Base-by-base conservation (phyloP, 345 rosid species). In the Citrus inodora region DNA sequence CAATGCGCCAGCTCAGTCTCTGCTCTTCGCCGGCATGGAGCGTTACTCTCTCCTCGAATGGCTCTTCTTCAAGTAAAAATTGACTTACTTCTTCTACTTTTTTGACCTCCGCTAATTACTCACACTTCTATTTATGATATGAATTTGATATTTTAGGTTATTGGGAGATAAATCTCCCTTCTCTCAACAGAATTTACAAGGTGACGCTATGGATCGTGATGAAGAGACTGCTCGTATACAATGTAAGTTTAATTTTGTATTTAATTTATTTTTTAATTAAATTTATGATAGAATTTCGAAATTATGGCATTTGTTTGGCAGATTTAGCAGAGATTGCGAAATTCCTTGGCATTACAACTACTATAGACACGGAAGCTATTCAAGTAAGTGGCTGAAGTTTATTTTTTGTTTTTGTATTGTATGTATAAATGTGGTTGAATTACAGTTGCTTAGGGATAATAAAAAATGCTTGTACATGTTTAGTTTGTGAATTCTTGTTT, bases 11-110 rank as follows among this genome's bases (percentile, higher is more conserved):
- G 94, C 98, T 78, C 99, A 96, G 88, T 92, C 98, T 70, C 98
- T 96, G 67, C 97, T 94, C 86, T 96, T 94, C 84, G 97, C 98
- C 62, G 99, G 99, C 84, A 92, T 90, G 99, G 98, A 96, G 80
- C 99, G 98, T 62, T 96, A 96, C 76, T 95, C 95, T 75, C 95
- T 94, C 73, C 97, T 96, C 76, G 99, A 92, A 78, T 94, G 98
- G 98, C 98, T 96, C 81, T 96, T 96, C 86, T 94, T 94, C 89
- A 85, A 85, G 91, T 89, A 67, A 53, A 46, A 79, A 75, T 85
- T 86, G 74, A 7, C 83, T 76, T 76, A 9, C 84, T 73, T 76
- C 72, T 48, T 33, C 10, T 42, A 6, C 5, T 17, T 3, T 33
- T 46, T 63, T 66, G 3, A 19, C 28, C 21, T 64, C 70, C 17